Percentiles rank a stretch among this genome's conserved stretches.
Conservation (phyloP, 345 rosid genomes). For the Cardamine occulta region DNA sequence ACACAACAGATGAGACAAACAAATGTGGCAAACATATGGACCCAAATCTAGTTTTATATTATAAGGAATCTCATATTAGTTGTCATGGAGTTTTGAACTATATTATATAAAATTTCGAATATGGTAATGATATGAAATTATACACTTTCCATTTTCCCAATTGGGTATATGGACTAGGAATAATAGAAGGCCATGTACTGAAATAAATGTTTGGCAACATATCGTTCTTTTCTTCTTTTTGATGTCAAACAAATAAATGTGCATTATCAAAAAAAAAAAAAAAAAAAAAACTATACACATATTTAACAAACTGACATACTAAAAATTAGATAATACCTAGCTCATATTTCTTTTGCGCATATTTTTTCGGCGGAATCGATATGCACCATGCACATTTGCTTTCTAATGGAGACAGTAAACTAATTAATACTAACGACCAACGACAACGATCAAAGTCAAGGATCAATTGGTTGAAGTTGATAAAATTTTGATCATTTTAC, state of each 20-base stretch:
- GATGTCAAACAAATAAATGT: slow-evolving; percentile 4
- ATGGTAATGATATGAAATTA: slow-evolving; percentile 27
- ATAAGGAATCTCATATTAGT: slow-evolving; percentile 31
- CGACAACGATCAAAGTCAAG: background rate
- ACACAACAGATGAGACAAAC: slow-evolving; percentile 34
- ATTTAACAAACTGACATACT: no score
- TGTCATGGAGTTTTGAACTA: slow-evolving; percentile 35
- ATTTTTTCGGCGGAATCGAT: background rate
- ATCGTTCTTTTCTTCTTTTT: background rate
- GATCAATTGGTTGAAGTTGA: background rate
- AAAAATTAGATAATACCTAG: background rate
- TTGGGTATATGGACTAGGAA: slow-evolving; percentile 68
- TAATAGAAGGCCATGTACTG: slow-evolving; percentile 18
- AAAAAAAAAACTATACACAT: no score
- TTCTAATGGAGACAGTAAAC: background rate
- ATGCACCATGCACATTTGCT: background rate
- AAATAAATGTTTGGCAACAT: background rate
- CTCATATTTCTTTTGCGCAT: background rate
- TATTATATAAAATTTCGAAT: slow-evolving; percentile 15
- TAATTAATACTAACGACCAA: no score
- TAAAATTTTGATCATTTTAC: background rate
- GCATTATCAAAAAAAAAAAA: background rate
- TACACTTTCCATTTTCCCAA: slow-evolving; percentile 58
- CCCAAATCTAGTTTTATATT: slow-evolving; percentile 40
- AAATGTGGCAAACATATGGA: slow-evolving; percentile 65